A percentile compares a stretch with the other conserved stretches of the same genome.
Conservation (phyloP, 345 rosid species). For the Zanthoxylum bungeanum region DNA sequence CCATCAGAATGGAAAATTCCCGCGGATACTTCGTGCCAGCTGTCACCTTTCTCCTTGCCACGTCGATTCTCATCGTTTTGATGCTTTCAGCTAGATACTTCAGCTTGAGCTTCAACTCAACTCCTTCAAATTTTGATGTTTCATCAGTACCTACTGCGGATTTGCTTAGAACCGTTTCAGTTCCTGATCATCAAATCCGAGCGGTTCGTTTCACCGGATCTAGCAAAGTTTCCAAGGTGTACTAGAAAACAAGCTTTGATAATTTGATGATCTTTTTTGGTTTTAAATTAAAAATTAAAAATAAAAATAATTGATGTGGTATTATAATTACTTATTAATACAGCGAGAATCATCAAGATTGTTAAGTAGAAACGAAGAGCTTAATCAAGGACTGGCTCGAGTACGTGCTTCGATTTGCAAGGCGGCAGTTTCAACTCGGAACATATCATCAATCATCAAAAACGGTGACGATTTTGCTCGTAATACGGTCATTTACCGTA, state of each 20-base stretch:
- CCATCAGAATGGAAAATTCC: not conserved
- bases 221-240: slow-evolving; percentile 2
- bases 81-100: slow-evolving; percentile 16
- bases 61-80: slow-evolving; percentile 24
- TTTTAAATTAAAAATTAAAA: too few species aligned
- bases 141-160: slow-evolving; percentile 18
- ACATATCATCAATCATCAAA: slow-evolving; percentile 20
- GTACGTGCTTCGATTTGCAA: slow-evolving; percentile 60
- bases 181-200: slow-evolving; percentile 30
- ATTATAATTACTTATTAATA: too few species aligned
- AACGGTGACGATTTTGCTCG: slow-evolving; percentile 20
- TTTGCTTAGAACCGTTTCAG: slow-evolving; percentile 27
- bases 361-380: slow-evolving; percentile 11
- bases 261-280: not conserved
- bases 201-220: slow-evolving; percentile 23
- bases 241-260: not conserved
- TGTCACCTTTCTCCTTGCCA: not conserved
- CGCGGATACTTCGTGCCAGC: not conserved
- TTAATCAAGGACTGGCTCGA: slow-evolving; percentile 46
- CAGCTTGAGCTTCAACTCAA: slow-evolving; percentile 10
- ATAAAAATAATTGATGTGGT: not conserved
- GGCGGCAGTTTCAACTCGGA: slow-evolving; percentile 45
- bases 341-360: not conserved
- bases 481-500: slow-evolving; percentile 36
- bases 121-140: slow-evolving; percentile 21